Conservation (phyloP, 257 asterid genomes). For the Rehmannia glutinosa region DNA sequence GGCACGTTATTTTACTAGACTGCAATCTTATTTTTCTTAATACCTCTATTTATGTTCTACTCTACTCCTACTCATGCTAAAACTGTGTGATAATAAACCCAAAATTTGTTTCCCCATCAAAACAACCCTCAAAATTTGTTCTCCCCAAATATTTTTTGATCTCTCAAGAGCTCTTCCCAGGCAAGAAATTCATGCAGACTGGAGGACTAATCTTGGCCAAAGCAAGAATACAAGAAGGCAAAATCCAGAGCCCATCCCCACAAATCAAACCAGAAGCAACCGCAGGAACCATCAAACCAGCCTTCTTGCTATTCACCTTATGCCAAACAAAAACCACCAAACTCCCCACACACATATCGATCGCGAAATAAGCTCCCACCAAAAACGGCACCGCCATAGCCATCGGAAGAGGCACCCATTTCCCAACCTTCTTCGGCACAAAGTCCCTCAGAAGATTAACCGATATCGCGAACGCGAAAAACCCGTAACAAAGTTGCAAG, state of each 20-base stretch:
- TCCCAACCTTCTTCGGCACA: conserved; percentile 33
- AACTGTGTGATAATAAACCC: too few species aligned
- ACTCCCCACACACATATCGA: conserved; percentile 83
- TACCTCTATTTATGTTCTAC: not conserved
- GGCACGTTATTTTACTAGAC: not conserved
- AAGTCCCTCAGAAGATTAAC: conserved; percentile 47
- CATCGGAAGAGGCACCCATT: conserved; percentile 66
- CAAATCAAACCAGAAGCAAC: conserved; percentile 72
- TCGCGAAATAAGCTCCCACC: conserved; percentile 66
- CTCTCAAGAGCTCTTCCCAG: conserved; percentile 27
- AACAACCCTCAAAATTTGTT: too few species aligned
- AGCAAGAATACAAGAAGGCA: conserved; percentile 63
- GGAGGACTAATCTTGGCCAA: conserved; percentile 54
- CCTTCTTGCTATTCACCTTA: conserved; percentile 37
- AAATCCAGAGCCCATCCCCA: conserved; percentile 72
- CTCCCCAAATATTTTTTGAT: not conserved
- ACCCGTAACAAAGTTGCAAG: conserved; percentile 59
- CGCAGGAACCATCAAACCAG: conserved; percentile 54
- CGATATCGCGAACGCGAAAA: conserved; percentile 45
- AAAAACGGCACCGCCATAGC: conserved; percentile 89
- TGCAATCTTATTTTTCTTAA: not conserved
- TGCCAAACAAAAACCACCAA: conserved; percentile 51
- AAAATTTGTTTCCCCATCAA: too few species aligned
- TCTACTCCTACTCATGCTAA: too few species aligned
- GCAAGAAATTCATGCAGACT: conserved; percentile 55